Conservation (phyloP, 192 early-diverging fungal species). For the Coemansia sp. region DNA sequence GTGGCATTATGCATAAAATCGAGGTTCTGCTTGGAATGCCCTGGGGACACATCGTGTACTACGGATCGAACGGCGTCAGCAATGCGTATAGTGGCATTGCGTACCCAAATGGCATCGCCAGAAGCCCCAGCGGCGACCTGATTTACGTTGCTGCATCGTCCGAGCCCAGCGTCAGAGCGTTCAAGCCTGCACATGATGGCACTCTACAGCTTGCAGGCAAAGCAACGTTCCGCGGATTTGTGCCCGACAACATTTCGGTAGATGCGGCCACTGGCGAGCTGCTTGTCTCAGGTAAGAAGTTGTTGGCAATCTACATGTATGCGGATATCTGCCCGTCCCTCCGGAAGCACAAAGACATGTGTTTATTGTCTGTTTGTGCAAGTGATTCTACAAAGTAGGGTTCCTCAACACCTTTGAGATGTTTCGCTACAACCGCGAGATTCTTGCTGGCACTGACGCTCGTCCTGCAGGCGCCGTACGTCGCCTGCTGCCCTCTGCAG, state of each 20-base stretch:
- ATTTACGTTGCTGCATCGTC: conserved; percentile 47
- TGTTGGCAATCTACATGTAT: background rate
- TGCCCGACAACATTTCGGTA: conserved; percentile 55
- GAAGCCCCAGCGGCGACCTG: conserved; percentile 23
- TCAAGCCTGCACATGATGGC: conserved; percentile 22
- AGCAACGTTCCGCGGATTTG: conserved; percentile 34
- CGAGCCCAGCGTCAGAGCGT: conserved; percentile 43
- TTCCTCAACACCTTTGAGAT: conserved; percentile 51
- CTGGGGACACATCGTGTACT: conserved; percentile 49
- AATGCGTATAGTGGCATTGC: conserved; percentile 26
- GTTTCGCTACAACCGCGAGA: conserved; percentile 54
- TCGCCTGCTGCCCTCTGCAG: conserved; percentile 22
- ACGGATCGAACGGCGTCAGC: conserved; percentile 20
- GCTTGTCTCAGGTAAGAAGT: conserved; percentile 50
- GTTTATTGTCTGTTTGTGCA: conserved; percentile 2
- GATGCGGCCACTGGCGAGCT: conserved; percentile 40
- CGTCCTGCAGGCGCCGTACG: conserved; percentile 35
- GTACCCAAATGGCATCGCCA: conserved; percentile 51
- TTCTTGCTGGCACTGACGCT: conserved; percentile 31
- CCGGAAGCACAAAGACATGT: background rate
- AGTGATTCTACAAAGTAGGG: conserved; percentile 22
- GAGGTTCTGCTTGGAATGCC: conserved; percentile 57
- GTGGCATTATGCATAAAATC: conserved; percentile 28
- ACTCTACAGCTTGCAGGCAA: conserved; percentile 26
- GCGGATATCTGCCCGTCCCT: background rate